Evolutionary conservation across 495 filamentous ascomycete genomes (phyloP).

Genomic region (Viridothelium virens): DNA sequence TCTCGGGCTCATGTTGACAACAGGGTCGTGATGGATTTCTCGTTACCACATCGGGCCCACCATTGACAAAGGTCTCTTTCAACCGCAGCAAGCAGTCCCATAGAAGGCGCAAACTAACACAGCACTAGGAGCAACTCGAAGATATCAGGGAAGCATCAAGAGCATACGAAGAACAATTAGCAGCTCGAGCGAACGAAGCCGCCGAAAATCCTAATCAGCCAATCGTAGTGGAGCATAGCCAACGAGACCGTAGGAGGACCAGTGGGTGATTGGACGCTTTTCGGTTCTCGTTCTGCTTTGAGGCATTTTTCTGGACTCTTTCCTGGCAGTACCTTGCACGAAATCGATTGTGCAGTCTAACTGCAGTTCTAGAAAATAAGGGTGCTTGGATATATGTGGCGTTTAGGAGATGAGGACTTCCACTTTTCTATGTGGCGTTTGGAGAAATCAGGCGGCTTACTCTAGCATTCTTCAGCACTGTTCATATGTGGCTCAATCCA

Average conservation of each 20-base stretch:
- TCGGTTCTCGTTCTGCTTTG: neutral
- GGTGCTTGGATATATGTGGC: neutral
- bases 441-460: neutral
- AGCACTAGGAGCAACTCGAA: constrained; percentile 29
- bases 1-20: constrained; percentile 14
- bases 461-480: neutral
- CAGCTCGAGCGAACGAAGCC: constrained; percentile 20
- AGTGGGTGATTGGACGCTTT: neutral
- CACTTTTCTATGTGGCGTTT: neutral
- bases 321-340: neutral
- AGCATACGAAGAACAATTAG: constrained; percentile 31
- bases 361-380: neutral
- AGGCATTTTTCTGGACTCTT: neutral
- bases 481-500: neutral
- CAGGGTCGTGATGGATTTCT: constrained; percentile 34
- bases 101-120: neutral
- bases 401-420: neutral
- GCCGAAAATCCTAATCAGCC: constrained; percentile 14
- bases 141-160: constrained; percentile 28
- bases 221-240: neutral
- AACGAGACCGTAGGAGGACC: neutral
- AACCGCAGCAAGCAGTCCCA: neutral
- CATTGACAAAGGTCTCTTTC: constrained; percentile 28
- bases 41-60: constrained; percentile 28
- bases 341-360: neutral